Evolutionary conservation across 371 early-diverging fungal genomes (phyloP).

Genomic region (Mortierella sp.): DNA sequence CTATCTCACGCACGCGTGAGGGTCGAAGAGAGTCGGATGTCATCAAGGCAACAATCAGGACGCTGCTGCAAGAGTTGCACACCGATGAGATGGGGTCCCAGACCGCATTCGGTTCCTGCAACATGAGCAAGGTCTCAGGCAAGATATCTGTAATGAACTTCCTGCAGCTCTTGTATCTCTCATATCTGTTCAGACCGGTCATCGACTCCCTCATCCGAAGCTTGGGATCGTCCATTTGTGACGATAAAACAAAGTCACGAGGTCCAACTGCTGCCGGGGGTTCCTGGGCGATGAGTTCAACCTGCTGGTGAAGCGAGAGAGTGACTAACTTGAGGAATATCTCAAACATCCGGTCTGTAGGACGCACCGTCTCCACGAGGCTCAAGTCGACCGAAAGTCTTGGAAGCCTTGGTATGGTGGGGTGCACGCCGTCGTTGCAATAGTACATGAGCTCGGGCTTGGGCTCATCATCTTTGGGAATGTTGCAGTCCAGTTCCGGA

Average conservation of each 20-base stretch:
- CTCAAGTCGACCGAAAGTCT: constrained; percentile 6
- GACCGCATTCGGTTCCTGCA: constrained; percentile 9
- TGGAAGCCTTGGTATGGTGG: background rate
- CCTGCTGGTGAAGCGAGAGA: constrained; percentile 23
- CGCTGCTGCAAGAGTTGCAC: constrained; percentile 45
- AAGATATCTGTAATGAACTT: constrained; percentile 31
- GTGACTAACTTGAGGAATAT: constrained; percentile 45
- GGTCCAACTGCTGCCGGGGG: background rate
- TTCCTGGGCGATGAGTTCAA: constrained; percentile 9
- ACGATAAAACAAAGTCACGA: background rate
- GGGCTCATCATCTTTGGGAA: background rate
- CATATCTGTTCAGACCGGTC: background rate
- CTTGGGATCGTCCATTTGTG: background rate
- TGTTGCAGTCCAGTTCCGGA: background rate
- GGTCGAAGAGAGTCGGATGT: constrained; percentile 42
- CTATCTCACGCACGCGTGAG: constrained; percentile 27
- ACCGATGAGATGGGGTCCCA: constrained; percentile 30
- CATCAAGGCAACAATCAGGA: constrained; percentile 26
- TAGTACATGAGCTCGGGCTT: background rate
- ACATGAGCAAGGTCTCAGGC: constrained; percentile 19
- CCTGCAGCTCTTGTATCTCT: constrained; percentile 35
- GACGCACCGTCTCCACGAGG: constrained; percentile 9
- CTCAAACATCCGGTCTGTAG: constrained; percentile 43
- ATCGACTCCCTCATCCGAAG: background rate
- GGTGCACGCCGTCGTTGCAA: too few relatives aligned